Evolutionary conservation across 148 eudicot species (phyloP).

Genomic region (Rhododendron simsii): DNA sequence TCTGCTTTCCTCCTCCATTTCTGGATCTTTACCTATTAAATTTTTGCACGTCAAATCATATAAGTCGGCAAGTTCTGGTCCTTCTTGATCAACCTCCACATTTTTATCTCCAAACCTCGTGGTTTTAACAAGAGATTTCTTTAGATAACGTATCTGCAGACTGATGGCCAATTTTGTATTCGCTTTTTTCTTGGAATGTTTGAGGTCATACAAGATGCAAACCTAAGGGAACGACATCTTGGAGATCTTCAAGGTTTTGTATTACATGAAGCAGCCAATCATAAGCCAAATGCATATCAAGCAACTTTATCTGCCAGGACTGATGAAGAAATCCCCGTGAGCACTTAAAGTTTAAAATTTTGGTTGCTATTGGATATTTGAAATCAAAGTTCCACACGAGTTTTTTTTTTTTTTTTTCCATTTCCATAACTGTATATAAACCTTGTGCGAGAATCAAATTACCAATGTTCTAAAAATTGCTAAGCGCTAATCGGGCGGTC

Average conservation of each 20-base stretch:
- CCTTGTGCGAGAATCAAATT: background rate
- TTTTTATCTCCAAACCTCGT: background rate
- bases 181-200: background rate
- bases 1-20: background rate
- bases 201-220: slow-evolving; percentile 46
- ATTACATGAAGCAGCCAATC: slow-evolving; percentile 29
- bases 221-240: slow-evolving; percentile 53
- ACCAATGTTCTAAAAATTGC: background rate
- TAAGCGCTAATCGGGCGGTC: too few species aligned
- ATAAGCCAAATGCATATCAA: slow-evolving; percentile 33
- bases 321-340: slow-evolving; percentile 50
- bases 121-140: background rate
- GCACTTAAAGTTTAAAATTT: slow-evolving; percentile 4
- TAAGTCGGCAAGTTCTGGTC: background rate
- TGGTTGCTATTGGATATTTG: background rate
- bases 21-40: background rate
- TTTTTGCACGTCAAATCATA: background rate
- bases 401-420: background rate
- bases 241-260: slow-evolving; percentile 61
- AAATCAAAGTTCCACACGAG: background rate
- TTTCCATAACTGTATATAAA: background rate
- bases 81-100: background rate
- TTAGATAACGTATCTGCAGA: background rate
- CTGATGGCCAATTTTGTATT: background rate
- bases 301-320: slow-evolving; percentile 33